Evolutionary conservation across 306 rosid genomes (phyloP), one percentile per base, ranked within the genome.

Genomic region (Luffa aegyptiaca): DNA sequence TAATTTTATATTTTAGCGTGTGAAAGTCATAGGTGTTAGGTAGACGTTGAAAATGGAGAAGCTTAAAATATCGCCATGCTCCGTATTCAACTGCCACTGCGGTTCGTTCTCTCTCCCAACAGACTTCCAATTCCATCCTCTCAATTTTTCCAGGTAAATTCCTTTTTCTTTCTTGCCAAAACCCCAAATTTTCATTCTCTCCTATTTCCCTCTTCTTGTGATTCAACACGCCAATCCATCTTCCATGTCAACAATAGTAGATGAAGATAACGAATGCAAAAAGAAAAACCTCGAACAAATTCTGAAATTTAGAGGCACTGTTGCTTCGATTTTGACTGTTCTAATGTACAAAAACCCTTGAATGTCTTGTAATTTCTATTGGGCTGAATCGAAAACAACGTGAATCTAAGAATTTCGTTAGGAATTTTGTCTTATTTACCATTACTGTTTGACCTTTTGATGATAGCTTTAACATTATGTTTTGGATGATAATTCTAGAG

Each of bases 11-110:
- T 26, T 26, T 0, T 26, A 26, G 31, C 21, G 45, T 13, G 4
- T 26, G 2, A 26, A 72, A 72, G 77, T 46, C 58, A 26, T 64
- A 16, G 31, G 42, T 16, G 45, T 9, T 73, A 73, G 78, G 78
- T 73, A 31, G 39, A 73, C 78, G 26, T 73, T 49, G 77, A 73
- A 49, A 73, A 73, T 73, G 77, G 45, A 73, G 41, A 73, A 31
- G 77, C 61, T 73, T 31, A 31, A 49, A 31, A 48, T 73, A 73
- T 73, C 8, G 36, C 55, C 18, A 73, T 49, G 44, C 78, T 16
- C 56, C 61, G 26, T 10, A 73, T 73, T 73, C 78, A 73, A 49
- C 78, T 73, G 45, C 78, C 78, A 31, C 11, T 31, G 45, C 61
- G 45, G 10, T 73, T 73, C 45, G 58, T 73, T 73, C 31, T 26